Evolutionary conservation across 2,329 filamentous ascomycete genomes (phyloP).

Genomic region (Hortaea sp.): DNA sequence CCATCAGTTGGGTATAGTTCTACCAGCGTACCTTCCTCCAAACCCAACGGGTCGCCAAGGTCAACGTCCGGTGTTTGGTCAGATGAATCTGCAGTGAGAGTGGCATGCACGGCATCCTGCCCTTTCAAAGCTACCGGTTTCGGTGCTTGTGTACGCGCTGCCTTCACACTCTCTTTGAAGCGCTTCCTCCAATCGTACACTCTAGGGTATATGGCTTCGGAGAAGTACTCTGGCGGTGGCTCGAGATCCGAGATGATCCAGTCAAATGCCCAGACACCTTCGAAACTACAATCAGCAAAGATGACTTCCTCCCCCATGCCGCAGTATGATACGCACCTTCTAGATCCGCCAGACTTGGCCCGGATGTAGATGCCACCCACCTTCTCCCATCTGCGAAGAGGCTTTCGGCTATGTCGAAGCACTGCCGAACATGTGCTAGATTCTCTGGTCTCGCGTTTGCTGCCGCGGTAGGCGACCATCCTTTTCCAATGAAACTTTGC

Average conservation of each 20-base stretch:
- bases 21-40: conserved; percentile 46
- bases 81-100: conserved; percentile 38
- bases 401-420: conserved; percentile 50
- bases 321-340: conserved; percentile 30
- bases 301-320: background rate
- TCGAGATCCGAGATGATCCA: conserved; percentile 48
- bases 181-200: conserved; percentile 55
- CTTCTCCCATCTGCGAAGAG: conserved; percentile 55
- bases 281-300: background rate
- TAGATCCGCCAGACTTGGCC: conserved; percentile 55
- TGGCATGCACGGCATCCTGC: conserved; percentile 41
- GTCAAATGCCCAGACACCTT: conserved; percentile 42
- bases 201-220: conserved; percentile 44
- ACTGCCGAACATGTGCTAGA: conserved; percentile 43
- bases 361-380: conserved; percentile 49
- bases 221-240: conserved; percentile 45
- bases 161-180: conserved; percentile 43
- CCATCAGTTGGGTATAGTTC: conserved; percentile 54
- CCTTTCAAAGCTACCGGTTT: conserved; percentile 41
- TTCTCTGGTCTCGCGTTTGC: conserved; percentile 44
- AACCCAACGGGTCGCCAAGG: conserved; percentile 40
- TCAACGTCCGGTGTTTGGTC: conserved; percentile 39
- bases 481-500: conserved; percentile 34
- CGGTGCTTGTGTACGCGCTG: conserved; percentile 31
- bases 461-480: conserved; percentile 28